Evolutionary conservation across 352 stramenopile species (phyloP).

Genomic region (Globisporangium megalacanthum): DNA sequence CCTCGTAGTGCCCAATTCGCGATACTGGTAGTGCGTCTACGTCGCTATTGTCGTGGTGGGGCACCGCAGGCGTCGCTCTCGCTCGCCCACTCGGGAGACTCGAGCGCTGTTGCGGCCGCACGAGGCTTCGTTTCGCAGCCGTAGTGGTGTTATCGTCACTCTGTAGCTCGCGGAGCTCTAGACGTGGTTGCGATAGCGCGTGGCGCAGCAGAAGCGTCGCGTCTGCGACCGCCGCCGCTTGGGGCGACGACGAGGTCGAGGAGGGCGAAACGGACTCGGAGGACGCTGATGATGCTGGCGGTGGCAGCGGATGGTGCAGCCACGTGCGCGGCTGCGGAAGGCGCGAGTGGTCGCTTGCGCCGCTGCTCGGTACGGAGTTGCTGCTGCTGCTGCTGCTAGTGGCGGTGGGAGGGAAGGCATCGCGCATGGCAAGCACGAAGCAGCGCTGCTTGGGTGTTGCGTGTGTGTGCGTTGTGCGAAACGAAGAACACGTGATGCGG

Average conservation of each 20-base stretch:
- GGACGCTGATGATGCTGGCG: neutral
- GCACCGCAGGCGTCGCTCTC: neutral
- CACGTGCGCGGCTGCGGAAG: constrained; percentile 3
- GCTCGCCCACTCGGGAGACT: neutral
- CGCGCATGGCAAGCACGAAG: constrained; percentile 2
- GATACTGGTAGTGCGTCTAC: neutral
- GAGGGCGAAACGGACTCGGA: constrained; percentile 2
- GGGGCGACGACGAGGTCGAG: constrained; percentile 4
- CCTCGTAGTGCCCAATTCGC: constrained; percentile 8
- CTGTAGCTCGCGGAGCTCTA: constrained; percentile 18
- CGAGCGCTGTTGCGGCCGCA: neutral
- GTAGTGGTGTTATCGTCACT: neutral
- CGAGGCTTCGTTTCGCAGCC: neutral
- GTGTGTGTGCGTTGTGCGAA: neutral
- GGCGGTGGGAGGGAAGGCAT: neutral
- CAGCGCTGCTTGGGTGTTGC: too few relatives aligned
- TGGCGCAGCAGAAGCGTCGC: constrained; percentile 1
- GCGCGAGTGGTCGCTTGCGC: neutral
- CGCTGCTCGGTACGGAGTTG: neutral
- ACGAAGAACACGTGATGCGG: too few relatives aligned
- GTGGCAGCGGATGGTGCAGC: neutral
- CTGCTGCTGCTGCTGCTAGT: neutral
- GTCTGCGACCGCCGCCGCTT: constrained; percentile 2
- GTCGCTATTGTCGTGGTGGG: neutral
- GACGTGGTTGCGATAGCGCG: constrained; percentile 6